Evolutionary conservation across 2,329 filamentous ascomycete species (phyloP).

Genomic region (Ophiostoma angusticollis): DNA sequence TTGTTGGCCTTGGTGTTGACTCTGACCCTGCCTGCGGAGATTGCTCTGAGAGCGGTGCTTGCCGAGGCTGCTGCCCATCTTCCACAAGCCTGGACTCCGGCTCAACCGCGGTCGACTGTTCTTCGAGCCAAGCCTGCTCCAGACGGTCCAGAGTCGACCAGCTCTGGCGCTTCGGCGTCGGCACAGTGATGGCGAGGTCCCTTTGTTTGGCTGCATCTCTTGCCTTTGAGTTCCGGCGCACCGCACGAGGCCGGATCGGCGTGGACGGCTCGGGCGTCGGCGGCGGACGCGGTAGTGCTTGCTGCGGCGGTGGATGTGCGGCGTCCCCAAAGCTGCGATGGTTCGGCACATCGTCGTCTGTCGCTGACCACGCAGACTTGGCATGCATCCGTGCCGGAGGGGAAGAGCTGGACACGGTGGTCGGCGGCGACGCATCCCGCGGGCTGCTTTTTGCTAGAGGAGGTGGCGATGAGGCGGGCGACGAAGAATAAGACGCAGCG

Average conservation of each 20-base stretch:
- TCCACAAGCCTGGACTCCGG: too few relatives aligned
- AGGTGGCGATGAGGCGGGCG: too few relatives aligned
- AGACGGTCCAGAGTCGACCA: conserved; percentile 35
- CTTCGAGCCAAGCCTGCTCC: conserved; percentile 21
- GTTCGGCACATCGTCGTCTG: too few relatives aligned
- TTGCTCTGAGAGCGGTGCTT: too few relatives aligned
- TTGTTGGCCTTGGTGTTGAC: not conserved
- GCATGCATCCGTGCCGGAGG: not conserved
- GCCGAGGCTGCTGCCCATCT: too few relatives aligned
- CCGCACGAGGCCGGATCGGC: not conserved
- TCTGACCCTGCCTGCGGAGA: too few relatives aligned
- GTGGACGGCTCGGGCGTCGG: not conserved
- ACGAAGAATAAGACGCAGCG: too few relatives aligned
- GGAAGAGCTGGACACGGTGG: conserved; percentile 1
- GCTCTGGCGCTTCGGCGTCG: conserved; percentile 33
- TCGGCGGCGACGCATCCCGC: not conserved
- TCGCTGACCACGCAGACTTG: too few relatives aligned
- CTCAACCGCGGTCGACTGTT: conserved; percentile 14
- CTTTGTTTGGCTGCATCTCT: conserved; percentile 7
- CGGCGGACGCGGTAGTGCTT: not conserved
- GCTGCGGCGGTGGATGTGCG: not conserved
- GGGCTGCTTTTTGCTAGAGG: not conserved
- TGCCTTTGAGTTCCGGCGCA: conserved; percentile 2
- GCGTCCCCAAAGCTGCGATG: conserved; percentile 1
- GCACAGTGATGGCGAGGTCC: conserved; percentile 29